Percentiles rank a stretch among this genome's conserved stretches.
These are phyloP conservation scores for Stephanodiscus triporus DNA, from an alignment of 108 stramenopile genomes.

Conservation along the genomic window DNA sequence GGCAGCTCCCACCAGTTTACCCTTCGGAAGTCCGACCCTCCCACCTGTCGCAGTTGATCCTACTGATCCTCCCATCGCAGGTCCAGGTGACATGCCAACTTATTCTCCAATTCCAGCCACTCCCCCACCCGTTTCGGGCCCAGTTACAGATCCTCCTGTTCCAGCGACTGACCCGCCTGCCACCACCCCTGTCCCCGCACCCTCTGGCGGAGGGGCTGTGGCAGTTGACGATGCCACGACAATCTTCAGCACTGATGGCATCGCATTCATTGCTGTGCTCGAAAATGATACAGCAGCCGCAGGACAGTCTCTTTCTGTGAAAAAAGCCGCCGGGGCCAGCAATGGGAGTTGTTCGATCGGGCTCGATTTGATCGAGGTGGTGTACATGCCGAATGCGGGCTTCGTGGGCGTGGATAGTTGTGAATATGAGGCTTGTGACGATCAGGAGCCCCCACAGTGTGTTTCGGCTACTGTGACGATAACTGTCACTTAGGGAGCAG, in stretches of 20 bases:
- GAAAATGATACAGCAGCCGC: constrained; percentile 12
- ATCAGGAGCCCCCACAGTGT: constrained; percentile 1
- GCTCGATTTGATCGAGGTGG: constrained; percentile 14
- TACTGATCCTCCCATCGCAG: background rate
- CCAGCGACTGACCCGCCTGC: background rate
- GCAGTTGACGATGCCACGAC: constrained; percentile 15
- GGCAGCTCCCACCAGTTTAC: background rate
- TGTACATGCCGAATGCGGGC: constrained; percentile 18
- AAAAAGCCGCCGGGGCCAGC: constrained; percentile 1
- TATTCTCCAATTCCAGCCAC: background rate
- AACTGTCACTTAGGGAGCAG: background rate
- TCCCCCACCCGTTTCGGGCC: background rate
- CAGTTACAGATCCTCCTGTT: too few relatives aligned
- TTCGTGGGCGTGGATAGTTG: constrained; percentile 18
- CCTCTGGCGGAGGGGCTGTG: background rate
- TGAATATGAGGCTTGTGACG: constrained; percentile 27
- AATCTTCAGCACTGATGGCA: background rate
- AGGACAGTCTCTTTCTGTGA: constrained; percentile 8
- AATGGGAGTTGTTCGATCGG: constrained; percentile 19
- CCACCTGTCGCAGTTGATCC: background rate
- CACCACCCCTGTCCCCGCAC: background rate
- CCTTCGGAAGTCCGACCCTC: background rate
- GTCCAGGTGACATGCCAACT: background rate
- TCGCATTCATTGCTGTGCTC: constrained; percentile 24
- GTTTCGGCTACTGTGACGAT: constrained; percentile 18